phyloP scores from a whole-genome alignment of 306 rosid genomes.

The Mimosa bimucronata region DNA sequence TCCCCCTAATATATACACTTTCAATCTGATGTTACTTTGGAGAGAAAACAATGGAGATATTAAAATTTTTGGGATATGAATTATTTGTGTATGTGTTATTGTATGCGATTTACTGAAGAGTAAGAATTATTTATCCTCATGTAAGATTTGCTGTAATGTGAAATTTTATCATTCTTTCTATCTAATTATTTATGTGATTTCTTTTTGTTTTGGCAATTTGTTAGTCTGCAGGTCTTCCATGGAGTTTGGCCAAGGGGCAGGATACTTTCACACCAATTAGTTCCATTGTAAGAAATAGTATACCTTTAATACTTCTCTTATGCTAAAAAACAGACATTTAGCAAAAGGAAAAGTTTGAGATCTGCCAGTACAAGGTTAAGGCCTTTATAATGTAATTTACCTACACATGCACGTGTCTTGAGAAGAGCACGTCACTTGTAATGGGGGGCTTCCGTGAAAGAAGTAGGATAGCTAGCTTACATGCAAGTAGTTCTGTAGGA shows the following conservation, averaged over 20 bases:
- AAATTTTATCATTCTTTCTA: constrained; percentile 9
- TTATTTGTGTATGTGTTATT: constrained; percentile 12
- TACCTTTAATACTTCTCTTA: constrained; percentile 28
- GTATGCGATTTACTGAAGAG: not conserved
- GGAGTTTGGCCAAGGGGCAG: constrained; percentile 92
- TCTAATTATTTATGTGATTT: constrained; percentile 17
- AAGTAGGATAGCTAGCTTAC: constrained; percentile 10
- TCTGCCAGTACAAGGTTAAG: constrained; percentile 18
- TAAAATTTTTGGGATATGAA: constrained; percentile 10
- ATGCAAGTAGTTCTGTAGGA: constrained; percentile 27
- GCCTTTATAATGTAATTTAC: constrained; percentile 15
- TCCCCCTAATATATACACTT: not conserved
- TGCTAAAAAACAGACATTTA: constrained; percentile 10
- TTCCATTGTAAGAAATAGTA: constrained; percentile 52
- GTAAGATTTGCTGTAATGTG: constrained; percentile 12
- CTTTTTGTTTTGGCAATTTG: constrained; percentile 13
- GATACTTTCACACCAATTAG: constrained; percentile 97
- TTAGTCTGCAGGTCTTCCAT: constrained; percentile 99
- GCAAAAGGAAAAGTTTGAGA: constrained; percentile 20
- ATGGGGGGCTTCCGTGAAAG: not conserved
- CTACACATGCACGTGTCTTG: not conserved
- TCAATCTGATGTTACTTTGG: constrained; percentile 5
- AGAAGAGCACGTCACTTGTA: not conserved
- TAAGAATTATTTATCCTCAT: constrained; percentile 1
- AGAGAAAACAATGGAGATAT: not conserved